Evolutionary conservation across 192 early-diverging fungal species (phyloP), one percentile per base, ranked within the genome.

Genomic region (Oehlia diaphana): DNA sequence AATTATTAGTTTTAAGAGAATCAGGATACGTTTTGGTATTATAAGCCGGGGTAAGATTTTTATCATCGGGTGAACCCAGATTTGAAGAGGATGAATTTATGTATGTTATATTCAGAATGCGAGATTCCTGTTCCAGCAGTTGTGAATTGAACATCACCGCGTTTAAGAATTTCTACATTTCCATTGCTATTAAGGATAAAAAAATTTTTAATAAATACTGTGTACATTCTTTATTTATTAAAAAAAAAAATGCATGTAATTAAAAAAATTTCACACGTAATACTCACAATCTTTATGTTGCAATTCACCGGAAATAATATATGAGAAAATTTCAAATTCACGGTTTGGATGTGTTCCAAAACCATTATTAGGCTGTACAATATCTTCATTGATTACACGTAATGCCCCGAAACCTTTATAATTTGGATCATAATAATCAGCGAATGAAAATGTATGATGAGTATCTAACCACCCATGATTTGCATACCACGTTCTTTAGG

Each of bases 301-400:
- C 16, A 87, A 75, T 63, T 77, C 81, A 49, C 86, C 86, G 26
- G 64, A 76, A 26, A 88, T 69, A 31, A 87, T 74, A 78, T 87
- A 77, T 87, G 82, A 79, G 21, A 87, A 85, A 63, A 87, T 87
- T 71, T 87, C 86, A 50, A 50, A 87, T 58, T 83, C 77, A 12
- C 62, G 35, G 68, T 87, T 85, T 7, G 75, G 66, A 76, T 87
- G 86, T 4, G 81, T 83, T 16, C 85, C 85, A 63, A 87, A 87
- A n/a, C 85, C 85, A n/a, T 26, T 63, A 9, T 12, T n/a, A 13
- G 85, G 80, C 35, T 82, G 39, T 13, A 87, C 83, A 3, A 33
- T 76, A 80, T 87, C 86, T 70, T 87, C 85, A 80, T 87, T 87
- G 80, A 87, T 72, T 14, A 87, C 86, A 16, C 85, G 80, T n/a